Percentiles rank a stretch among this genome's conserved stretches.
These are phyloP conservation scores for Pelargonium citronellum DNA, from an alignment of 441 rosid species.

Conservation along the genomic window DNA sequence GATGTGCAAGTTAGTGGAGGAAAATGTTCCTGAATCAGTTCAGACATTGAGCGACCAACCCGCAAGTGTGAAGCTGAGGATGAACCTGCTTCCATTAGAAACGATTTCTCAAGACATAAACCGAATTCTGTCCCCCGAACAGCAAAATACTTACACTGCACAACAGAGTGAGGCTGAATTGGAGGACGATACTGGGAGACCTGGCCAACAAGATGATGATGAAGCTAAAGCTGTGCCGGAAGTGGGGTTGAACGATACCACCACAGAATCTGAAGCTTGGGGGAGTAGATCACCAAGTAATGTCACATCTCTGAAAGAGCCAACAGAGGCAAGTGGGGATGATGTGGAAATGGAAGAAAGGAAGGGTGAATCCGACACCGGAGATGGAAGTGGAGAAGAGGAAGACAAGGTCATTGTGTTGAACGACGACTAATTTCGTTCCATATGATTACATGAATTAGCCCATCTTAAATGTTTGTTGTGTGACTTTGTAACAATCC, in stretches of 20 bases:
- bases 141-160: constrained; percentile 19
- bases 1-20: constrained; percentile 62
- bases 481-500: too few relatives aligned
- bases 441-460: too few relatives aligned
- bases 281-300: constrained; percentile 4
- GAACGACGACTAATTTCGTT: constrained; percentile 33
- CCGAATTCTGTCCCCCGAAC: constrained; percentile 37
- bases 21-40: constrained; percentile 41
- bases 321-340: constrained; percentile 1
- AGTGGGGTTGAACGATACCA: constrained; percentile 18
- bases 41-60: constrained; percentile 38
- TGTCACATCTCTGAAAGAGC: constrained; percentile 10
- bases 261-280: constrained; percentile 3
- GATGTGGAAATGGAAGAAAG: constrained; percentile 22
- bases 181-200: constrained; percentile 15
- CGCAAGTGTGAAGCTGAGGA: constrained; percentile 40
- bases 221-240: constrained; percentile 3
- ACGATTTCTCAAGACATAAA: constrained; percentile 31
- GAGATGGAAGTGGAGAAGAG: constrained; percentile 15
- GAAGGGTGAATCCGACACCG: constrained; percentile 19
- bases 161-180: constrained; percentile 22
- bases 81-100: constrained; percentile 47
- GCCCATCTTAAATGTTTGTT: too few relatives aligned
- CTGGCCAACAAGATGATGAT: constrained; percentile 18
- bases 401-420: constrained; percentile 27